phyloP scores from a whole-genome alignment of 2,329 filamentous ascomycete species.

The Pestalotiopsis sp. region DNA sequence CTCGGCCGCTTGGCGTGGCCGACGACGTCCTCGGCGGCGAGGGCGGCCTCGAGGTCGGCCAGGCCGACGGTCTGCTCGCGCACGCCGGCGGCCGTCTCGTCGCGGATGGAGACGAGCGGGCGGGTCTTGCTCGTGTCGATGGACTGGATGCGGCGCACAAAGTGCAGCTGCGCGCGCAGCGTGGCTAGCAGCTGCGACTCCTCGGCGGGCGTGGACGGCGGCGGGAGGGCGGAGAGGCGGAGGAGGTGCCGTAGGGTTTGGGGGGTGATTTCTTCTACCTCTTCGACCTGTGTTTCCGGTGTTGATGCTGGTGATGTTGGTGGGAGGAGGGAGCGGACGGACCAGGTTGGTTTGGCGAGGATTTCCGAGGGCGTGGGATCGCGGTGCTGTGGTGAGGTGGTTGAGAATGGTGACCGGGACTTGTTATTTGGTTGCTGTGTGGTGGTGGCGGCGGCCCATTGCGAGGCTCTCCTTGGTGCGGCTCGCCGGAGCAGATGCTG shows the following conservation, averaged over 20 bases:
- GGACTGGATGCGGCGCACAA: slow-evolving; percentile 83
- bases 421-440: neutral
- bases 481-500: slow-evolving; percentile 15
- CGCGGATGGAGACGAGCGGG: slow-evolving; percentile 78
- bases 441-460: neutral
- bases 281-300: slow-evolving; percentile 12
- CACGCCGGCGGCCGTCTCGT: slow-evolving; percentile 67
- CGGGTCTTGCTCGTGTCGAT: slow-evolving; percentile 77
- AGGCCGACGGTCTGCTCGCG: slow-evolving; percentile 62
- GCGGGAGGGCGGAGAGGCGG: slow-evolving; percentile 84
- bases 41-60: slow-evolving; percentile 55
- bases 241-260: slow-evolving; percentile 81
- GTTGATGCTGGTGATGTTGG: no score
- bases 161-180: slow-evolving; percentile 81
- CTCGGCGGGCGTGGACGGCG: slow-evolving; percentile 63
- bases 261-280: slow-evolving; percentile 60
- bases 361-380: slow-evolving; percentile 37
- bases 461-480: neutral
- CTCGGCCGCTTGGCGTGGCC: slow-evolving; percentile 51
- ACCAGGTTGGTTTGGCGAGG: slow-evolving; percentile 79
- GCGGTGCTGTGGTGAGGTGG: neutral
- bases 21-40: slow-evolving; percentile 62
- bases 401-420: neutral
- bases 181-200: slow-evolving; percentile 74
- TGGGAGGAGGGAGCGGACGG: slow-evolving; percentile 76